Conservation (phyloP, 2,329 filamentous ascomycete genomes). For the Aspergillus quadrilineatus region DNA sequence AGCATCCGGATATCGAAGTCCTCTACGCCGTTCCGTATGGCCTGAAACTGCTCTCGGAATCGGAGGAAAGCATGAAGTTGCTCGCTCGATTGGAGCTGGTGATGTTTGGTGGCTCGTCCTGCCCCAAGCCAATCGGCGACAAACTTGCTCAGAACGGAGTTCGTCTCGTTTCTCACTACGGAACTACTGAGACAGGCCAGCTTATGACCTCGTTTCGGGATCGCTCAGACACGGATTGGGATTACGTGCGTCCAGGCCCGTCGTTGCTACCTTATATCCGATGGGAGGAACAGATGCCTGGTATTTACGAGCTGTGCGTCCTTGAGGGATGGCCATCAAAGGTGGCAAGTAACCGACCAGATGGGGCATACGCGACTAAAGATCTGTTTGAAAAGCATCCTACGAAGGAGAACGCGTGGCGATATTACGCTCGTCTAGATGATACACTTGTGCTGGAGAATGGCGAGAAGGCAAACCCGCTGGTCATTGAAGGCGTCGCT, state of each 20-base stretch:
- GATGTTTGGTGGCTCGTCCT: slow-evolving; percentile 58
- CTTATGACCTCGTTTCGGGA: slow-evolving; percentile 61
- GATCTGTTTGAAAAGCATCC: slow-evolving; percentile 50
- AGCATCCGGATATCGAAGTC: slow-evolving; percentile 48
- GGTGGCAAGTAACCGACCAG: slow-evolving; percentile 46
- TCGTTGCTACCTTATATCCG: slow-evolving; percentile 43
- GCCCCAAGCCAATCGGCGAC: slow-evolving; percentile 60
- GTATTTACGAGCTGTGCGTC: slow-evolving; percentile 38
- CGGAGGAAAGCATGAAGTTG: slow-evolving; percentile 52
- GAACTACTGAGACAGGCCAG: slow-evolving; percentile 61
- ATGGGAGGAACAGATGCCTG: slow-evolving; percentile 36
- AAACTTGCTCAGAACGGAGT: slow-evolving; percentile 54
- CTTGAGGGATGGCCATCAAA: slow-evolving; percentile 40
- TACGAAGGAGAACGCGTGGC: slow-evolving; percentile 45
- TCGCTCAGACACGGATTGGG: slow-evolving; percentile 57
- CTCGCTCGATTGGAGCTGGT: slow-evolving; percentile 53
- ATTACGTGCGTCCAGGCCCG: slow-evolving; percentile 53
- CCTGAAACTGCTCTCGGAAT: slow-evolving; percentile 62
- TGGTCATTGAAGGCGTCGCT: slow-evolving; percentile 54
- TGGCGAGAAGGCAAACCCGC: slow-evolving; percentile 51
- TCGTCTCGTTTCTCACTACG: slow-evolving; percentile 57
- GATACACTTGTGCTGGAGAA: slow-evolving; percentile 50
- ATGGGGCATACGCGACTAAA: slow-evolving; percentile 50
- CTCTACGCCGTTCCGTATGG: slow-evolving; percentile 65
- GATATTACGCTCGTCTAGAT: slow-evolving; percentile 48